Conservation (phyloP, 768 basidiomycete genomes). For the Lentinula sp. region DNA sequence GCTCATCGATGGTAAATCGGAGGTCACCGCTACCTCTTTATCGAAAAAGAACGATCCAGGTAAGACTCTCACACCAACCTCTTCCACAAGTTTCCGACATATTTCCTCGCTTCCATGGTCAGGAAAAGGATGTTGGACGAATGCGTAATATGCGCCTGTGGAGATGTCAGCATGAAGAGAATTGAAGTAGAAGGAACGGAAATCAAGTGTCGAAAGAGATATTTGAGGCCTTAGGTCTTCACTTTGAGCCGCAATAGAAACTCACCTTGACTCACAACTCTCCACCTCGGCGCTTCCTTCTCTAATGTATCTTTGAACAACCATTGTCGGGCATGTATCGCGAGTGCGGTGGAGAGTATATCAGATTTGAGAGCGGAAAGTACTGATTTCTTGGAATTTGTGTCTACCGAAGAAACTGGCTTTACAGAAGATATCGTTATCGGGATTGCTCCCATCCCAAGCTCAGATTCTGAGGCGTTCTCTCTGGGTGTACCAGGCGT, state of each 20-base stretch:
- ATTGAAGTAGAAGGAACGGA: constrained; percentile 18
- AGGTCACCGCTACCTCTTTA: constrained; percentile 11
- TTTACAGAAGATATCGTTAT: neutral
- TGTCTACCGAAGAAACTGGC: neutral
- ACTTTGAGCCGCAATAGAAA: neutral
- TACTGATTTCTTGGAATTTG: constrained; percentile 20
- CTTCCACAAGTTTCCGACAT: constrained; percentile 49
- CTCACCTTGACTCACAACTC: neutral
- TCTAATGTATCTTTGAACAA: constrained; percentile 36
- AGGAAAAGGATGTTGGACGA: constrained; percentile 60
- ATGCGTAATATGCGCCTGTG: constrained; percentile 73
- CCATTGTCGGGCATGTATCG: constrained; percentile 43
- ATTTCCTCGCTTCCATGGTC: constrained; percentile 40
- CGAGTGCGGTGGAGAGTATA: constrained; percentile 42
- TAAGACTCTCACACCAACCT: constrained; percentile 59
- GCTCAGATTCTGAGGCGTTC: neutral
- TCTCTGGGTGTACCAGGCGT: neutral
- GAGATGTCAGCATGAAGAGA: neutral
- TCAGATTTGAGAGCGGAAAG: constrained; percentile 47
- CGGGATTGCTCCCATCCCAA: neutral
- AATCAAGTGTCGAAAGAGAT: neutral
- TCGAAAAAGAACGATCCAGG: constrained; percentile 59
- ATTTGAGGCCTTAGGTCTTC: neutral
- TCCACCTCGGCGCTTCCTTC: neutral
- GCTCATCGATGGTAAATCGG: constrained; percentile 12